These are phyloP conservation scores for Aspergillus latus DNA, from an alignment of 2,329 filamentous ascomycete species.

Conservation along the genomic window DNA sequence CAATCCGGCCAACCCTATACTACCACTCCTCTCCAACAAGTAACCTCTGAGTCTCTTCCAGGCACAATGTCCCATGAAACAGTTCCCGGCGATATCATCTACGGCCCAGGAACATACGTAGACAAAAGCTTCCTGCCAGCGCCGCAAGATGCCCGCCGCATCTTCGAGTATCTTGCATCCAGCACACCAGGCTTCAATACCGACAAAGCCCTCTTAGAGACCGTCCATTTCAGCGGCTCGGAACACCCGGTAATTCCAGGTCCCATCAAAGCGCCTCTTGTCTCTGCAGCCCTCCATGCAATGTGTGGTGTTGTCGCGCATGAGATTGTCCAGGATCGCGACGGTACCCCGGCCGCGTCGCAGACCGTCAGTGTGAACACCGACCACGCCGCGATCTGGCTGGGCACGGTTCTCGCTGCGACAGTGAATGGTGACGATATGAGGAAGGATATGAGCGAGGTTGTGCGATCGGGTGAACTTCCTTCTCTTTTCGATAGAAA, in stretches of 20 bases:
- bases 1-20: no score
- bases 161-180: constrained; percentile 41
- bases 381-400: constrained; percentile 41
- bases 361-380: constrained; percentile 41
- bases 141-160: constrained; percentile 36
- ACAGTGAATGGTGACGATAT: constrained; percentile 39
- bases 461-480: constrained; percentile 29
- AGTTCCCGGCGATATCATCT: constrained; percentile 26
- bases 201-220: constrained; percentile 25
- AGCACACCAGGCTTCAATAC: constrained; percentile 44
- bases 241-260: constrained; percentile 44
- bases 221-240: constrained; percentile 43
- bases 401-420: constrained; percentile 47
- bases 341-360: constrained; percentile 11
- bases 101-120: constrained; percentile 44
- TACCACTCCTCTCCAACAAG: background rate
- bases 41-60: no score
- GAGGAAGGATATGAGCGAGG: background rate
- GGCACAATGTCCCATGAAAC: constrained; percentile 12
- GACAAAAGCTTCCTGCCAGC: constrained; percentile 41
- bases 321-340: constrained; percentile 36
- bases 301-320: constrained; percentile 46
- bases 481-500: constrained; percentile 33
- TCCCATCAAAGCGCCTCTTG: constrained; percentile 45
- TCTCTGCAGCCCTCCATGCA: constrained; percentile 45